Evolutionary conservation across 2,329 filamentous ascomycete species (phyloP).

Genomic region (Stachybotrys echinatus): DNA sequence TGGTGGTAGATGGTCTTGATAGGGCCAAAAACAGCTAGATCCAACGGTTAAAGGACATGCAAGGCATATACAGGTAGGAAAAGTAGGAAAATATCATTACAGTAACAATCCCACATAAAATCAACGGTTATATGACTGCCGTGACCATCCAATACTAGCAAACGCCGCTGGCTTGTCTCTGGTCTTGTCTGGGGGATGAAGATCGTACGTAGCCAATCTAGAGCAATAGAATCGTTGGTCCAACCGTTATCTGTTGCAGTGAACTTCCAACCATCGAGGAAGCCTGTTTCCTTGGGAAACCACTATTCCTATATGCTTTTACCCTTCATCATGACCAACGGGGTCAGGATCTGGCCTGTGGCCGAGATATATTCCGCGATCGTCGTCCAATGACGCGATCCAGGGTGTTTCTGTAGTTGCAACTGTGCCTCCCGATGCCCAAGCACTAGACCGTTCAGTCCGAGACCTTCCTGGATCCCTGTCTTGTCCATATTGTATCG

Average conservation of each 20-base stretch:
- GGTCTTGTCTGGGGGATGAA: slow-evolving; percentile 8
- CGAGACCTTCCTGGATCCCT: slow-evolving; percentile 3
- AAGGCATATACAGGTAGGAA: slow-evolving; percentile 3
- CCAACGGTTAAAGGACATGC: slow-evolving; percentile 3
- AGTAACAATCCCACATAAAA: slow-evolving; percentile 4
- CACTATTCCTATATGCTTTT: slow-evolving; percentile 11
- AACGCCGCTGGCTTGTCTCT: background rate
- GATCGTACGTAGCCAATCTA: slow-evolving; percentile 10
- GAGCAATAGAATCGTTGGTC: slow-evolving; percentile 10
- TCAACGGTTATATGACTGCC: slow-evolving; percentile 4
- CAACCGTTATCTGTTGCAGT: slow-evolving; percentile 12
- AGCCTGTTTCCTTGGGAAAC: slow-evolving; percentile 9
- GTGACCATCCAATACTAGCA: slow-evolving; percentile 5
- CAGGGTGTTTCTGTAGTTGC: slow-evolving; percentile 5
- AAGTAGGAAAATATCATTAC: background rate
- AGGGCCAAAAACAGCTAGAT: slow-evolving; percentile 3
- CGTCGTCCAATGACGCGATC: slow-evolving; percentile 10
- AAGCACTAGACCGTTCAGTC: slow-evolving; percentile 6
- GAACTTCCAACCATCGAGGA: slow-evolving; percentile 10
- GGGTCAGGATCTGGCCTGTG: slow-evolving; percentile 2
- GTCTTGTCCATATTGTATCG: slow-evolving; percentile 9
- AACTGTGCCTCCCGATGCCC: background rate
- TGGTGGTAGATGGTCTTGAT: slow-evolving; percentile 1
- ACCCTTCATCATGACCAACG: slow-evolving; percentile 16
- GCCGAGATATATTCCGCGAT: slow-evolving; percentile 13